A percentile compares a stretch with the other conserved stretches of the same genome.
Conservation (phyloP, 257 asterid species). For the Dorcoceras hygrometricum region DNA sequence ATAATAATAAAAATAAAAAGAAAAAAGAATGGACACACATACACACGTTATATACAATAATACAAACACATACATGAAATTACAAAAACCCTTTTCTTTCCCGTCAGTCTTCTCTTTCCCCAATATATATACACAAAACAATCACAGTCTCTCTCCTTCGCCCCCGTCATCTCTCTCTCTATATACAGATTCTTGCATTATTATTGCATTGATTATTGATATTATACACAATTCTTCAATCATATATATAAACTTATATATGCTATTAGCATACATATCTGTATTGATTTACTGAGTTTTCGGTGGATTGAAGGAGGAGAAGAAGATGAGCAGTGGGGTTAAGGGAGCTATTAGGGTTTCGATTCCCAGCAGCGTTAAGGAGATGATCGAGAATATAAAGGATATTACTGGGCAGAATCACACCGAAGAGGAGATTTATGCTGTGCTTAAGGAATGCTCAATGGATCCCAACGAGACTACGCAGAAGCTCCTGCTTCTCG, state of each 20-base stretch:
- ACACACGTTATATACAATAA: too few species aligned
- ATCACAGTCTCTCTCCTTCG: background rate
- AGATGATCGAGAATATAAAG: constrained; percentile 74
- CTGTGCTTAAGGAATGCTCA: constrained; percentile 81
- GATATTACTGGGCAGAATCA: constrained; percentile 85
- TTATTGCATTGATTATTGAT: background rate
- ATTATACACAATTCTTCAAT: background rate
- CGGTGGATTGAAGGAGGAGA: constrained; percentile 36
- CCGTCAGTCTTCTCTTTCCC: background rate
- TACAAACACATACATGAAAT: too few species aligned
- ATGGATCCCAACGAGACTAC: constrained; percentile 98
- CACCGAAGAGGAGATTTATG: constrained; percentile 87
- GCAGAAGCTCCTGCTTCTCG: constrained; percentile 81
- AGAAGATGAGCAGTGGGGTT: constrained; percentile 69
- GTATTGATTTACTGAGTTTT: constrained; percentile 25
- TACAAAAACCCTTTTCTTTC: background rate
- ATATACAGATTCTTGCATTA: background rate
- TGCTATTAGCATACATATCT: constrained; percentile 13
- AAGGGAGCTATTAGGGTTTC: constrained; percentile 69
- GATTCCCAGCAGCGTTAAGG: constrained; percentile 67
- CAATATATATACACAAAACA: background rate
- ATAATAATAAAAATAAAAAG: too few species aligned
- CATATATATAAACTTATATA: constrained; percentile 14
- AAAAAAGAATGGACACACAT: too few species aligned
- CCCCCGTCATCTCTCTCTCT: background rate